Conservation (phyloP, 257 asterid species). For the Solanum megistacrolobum region DNA sequence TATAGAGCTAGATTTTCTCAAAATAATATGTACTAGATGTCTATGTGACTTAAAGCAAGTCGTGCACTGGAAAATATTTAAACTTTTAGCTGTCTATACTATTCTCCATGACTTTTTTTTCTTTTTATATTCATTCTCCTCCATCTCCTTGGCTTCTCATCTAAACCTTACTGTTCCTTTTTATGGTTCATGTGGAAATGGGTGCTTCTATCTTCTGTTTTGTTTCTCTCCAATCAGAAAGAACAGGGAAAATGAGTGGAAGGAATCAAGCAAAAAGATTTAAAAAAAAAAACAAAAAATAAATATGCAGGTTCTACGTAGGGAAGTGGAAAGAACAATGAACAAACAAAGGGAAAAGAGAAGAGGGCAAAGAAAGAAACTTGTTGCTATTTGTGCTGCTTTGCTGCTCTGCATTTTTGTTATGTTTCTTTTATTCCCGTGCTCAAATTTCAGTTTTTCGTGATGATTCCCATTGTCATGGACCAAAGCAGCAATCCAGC, state of each 20-base stretch:
- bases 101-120: neutral
- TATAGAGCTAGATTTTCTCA: neutral
- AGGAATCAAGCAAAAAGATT: neutral
- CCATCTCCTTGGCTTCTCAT: neutral
- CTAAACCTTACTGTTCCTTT: neutral
- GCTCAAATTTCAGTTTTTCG: neutral
- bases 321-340: neutral
- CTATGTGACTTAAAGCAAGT: neutral
- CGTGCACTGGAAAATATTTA: neutral
- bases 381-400: neutral
- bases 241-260: neutral
- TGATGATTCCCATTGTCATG: neutral
- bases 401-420: neutral
- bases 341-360: neutral
- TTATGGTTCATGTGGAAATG: neutral
- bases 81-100: neutral
- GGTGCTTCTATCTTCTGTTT: neutral
- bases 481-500: neutral
- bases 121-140: neutral
- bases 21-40: neutral
- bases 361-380: neutral
- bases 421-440: neutral
- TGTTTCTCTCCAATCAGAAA: neutral
- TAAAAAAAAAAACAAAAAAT: no score
- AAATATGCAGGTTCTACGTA: neutral